Evolutionary conservation across 176 grass and related monocot genomes (phyloP).

Genomic region (Avena insularis): DNA sequence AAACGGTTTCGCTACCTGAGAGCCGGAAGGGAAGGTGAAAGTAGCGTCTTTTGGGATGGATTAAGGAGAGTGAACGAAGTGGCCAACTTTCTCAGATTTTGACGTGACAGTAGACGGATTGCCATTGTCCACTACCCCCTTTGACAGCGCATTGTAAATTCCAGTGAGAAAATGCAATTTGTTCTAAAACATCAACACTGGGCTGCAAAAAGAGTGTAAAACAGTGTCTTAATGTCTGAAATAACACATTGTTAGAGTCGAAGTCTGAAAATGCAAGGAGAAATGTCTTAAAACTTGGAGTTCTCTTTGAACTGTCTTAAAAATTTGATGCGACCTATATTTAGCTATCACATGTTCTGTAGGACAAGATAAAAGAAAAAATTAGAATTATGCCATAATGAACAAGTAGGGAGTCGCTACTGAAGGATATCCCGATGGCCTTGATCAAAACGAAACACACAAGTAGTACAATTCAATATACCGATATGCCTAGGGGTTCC

Average conservation of each 20-base stretch:
- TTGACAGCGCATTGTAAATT: not conserved
- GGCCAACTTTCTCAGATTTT: conserved; percentile 39
- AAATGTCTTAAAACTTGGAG: too few relatives aligned
- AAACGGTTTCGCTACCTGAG: conserved; percentile 37
- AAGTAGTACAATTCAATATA: too few relatives aligned
- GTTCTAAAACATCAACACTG: not conserved
- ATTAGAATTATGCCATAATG: too few relatives aligned
- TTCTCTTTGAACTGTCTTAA: not conserved
- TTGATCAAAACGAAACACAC: too few relatives aligned
- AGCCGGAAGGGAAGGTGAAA: conserved; percentile 1
- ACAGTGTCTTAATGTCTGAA: not conserved
- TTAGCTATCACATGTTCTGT: too few relatives aligned
- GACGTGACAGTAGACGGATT: conserved; percentile 35
- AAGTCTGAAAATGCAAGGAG: not conserved
- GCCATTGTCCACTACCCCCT: conserved; percentile 44
- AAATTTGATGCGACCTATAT: not conserved
- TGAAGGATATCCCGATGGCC: too few relatives aligned
- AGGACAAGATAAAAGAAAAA: too few relatives aligned
- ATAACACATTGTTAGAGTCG: too few relatives aligned
- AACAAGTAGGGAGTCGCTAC: too few relatives aligned
- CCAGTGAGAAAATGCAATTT: not conserved
- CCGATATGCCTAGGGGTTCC: too few relatives aligned
- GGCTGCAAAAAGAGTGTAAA: not conserved
- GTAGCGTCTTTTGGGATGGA: conserved; percentile 9
- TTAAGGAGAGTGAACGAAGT: conserved; percentile 35